Base-by-base conservation (phyloP, 768 basidiomycete species). In the Gymnopilus junonius region DNA sequence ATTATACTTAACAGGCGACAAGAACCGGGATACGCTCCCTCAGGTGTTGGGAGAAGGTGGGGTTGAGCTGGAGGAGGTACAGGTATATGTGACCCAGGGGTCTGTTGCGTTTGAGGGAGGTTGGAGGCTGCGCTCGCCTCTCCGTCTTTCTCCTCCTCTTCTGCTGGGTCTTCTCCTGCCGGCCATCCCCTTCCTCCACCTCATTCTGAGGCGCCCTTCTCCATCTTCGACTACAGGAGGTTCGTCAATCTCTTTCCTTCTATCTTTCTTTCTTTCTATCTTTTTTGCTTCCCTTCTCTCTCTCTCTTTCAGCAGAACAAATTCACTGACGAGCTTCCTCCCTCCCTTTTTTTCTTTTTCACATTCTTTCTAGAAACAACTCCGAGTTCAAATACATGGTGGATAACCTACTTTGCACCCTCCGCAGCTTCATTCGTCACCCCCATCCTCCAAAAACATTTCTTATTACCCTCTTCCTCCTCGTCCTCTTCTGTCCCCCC, bases 1-100 rank as follows among this genome's bases (percentile, higher is more conserved):
- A 51, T 73, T 95, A 6, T 94, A 93, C 71, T 82, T 97, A 8
- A 92, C 88, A 11, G 94, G 94, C 21, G 94, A 95, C 82, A 96
- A 95, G 79, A 94, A 92, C 62, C 80, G 86, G 17, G 91, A 93
- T 64, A 88, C 85, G 0, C 74, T 95, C 1, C 76, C 85, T 0
- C 76, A 64, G 15, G 79, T 88, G 8, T 76, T 95, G 37, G 60
- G 64, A 0, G 77, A 77, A 0, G 82, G 76, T 0, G 79, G 79
- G 1, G 70, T 92, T 1, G 67, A 67, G 34, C 70, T 91, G 31
- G 76, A 80, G 4, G 62, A 79, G 12, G 67, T 93, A 11, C 84
- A 90, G 70, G 92, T 92, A 8, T 95, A 95, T 68, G 81, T 80
- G 68, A 94, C 93, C 32, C 80, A 76, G 40, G 85, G 84, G 1